These are phyloP conservation scores for Chaetomium sp. DNA, from an alignment of 2,329 filamentous ascomycete genomes.

Conservation along the genomic window DNA sequence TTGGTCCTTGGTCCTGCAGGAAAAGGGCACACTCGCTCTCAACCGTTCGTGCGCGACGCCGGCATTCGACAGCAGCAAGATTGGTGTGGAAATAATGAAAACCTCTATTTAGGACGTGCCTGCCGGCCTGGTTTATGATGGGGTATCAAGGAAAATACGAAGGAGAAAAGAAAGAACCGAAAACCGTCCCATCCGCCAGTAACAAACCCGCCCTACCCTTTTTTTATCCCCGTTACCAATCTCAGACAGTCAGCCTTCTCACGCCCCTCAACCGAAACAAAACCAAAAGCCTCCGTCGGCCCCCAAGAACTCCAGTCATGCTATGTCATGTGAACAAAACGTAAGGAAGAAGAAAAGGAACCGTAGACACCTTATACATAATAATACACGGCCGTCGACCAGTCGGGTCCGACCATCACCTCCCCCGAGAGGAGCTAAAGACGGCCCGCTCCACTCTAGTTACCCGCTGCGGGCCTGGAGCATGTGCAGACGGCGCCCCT, in stretches of 20 bases:
- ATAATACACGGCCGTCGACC: not conserved
- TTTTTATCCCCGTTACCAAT: not conserved
- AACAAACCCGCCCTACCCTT: not conserved
- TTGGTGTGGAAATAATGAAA: not conserved
- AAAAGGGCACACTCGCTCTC: not conserved
- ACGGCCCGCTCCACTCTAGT: conserved; percentile 7
- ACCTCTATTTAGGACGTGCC: conserved; percentile 17
- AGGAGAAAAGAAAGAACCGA: conserved; percentile 14
- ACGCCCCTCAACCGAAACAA: not conserved
- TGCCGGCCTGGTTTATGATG: conserved; percentile 1
- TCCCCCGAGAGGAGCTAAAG: too few relatives aligned
- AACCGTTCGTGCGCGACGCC: not conserved
- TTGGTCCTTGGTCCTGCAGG: not conserved
- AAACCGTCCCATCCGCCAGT: not conserved
- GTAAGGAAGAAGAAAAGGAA: not conserved
- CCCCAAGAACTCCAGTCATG: conserved; percentile 4
- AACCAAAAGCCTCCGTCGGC: not conserved
- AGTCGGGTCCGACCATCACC: not conserved
- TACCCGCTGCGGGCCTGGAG: conserved; percentile 43
- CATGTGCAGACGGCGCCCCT: conserved; percentile 42
- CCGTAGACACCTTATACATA: not conserved
- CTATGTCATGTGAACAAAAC: not conserved
- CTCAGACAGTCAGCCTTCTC: not conserved
- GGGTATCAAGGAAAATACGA: conserved; percentile 21
- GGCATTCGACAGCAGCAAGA: not conserved